Percentiles rank a stretch among this genome's conserved stretches.
phyloP scores from a whole-genome alignment of 768 basidiomycete genomes.

The Mycena chlorophos region DNA sequence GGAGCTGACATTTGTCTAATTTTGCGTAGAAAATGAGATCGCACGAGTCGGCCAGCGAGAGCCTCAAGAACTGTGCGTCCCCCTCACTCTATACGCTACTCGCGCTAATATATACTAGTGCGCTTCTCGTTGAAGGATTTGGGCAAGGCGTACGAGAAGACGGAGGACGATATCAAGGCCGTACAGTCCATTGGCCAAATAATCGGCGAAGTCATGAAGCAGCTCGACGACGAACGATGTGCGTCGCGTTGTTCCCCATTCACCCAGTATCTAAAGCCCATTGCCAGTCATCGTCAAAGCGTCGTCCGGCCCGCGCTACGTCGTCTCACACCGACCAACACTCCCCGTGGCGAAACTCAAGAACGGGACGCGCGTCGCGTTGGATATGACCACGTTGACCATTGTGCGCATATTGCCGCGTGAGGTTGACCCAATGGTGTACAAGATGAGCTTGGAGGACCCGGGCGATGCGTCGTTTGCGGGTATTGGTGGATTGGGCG shows the following conservation, averaged over 20 bases:
- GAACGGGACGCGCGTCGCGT: slow-evolving; percentile 89
- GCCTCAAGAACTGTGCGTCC: slow-evolving; percentile 82
- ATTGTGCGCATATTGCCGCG: slow-evolving; percentile 98
- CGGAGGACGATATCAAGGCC: slow-evolving; percentile 98
- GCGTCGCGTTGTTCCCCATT: slow-evolving; percentile 32
- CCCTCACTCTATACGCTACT: not conserved
- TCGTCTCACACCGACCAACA: slow-evolving; percentile 93
- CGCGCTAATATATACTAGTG: slow-evolving; percentile 47
- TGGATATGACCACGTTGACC: slow-evolving; percentile 99
- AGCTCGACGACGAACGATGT: slow-evolving; percentile 97
- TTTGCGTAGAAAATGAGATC: slow-evolving; percentile 83
- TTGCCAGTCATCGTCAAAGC: slow-evolving; percentile 93
- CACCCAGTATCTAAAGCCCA: slow-evolving; percentile 11
- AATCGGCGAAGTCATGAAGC: slow-evolving; percentile 98
- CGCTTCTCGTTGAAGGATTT: slow-evolving; percentile 88
- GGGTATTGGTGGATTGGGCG: slow-evolving; percentile 92
- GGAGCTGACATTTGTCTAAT: slow-evolving; percentile 10
- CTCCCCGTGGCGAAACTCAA: slow-evolving; percentile 92
- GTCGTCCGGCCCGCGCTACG: slow-evolving; percentile 96
- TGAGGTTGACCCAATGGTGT: slow-evolving; percentile 96
- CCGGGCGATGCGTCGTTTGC: slow-evolving; percentile 95
- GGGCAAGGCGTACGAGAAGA: slow-evolving; percentile 88
- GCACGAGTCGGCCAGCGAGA: slow-evolving; percentile 85
- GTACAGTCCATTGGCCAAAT: slow-evolving; percentile 99
- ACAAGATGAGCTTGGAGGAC: slow-evolving; percentile 99